Conservation (phyloP, 768 basidiomycete species). For the Exsudoporus frostii region DNA sequence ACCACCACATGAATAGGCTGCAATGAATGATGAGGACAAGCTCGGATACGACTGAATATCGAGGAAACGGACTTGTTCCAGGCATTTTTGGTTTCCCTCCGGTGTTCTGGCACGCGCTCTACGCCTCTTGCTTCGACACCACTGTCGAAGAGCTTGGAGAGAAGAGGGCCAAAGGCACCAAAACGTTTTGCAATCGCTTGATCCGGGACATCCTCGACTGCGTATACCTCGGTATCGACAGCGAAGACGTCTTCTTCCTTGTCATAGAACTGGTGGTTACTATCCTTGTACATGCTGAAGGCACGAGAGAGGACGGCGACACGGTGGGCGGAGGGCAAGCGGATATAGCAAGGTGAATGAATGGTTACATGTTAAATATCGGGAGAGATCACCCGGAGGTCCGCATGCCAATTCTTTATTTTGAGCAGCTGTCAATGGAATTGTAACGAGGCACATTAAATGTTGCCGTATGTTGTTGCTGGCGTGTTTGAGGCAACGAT, state of each 20-base stretch:
- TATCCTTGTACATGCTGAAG: conserved; percentile 4
- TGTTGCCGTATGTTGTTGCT: too few relatives aligned
- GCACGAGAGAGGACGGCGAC: not conserved
- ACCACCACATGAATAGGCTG: conserved; percentile 47
- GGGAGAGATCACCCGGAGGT: not conserved
- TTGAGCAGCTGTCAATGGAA: too few relatives aligned
- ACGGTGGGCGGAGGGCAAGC: not conserved
- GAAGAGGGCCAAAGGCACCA: too few relatives aligned
- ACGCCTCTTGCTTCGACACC: conserved; percentile 57
- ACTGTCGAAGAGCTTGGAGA: conserved; percentile 39
- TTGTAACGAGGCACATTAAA: too few relatives aligned
- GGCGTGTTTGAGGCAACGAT: too few relatives aligned
- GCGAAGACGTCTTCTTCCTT: conserved; percentile 14
- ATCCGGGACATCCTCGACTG: conserved; percentile 21
- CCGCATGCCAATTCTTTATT: not conserved
- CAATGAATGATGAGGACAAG: not conserved
- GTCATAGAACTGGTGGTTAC: conserved; percentile 6
- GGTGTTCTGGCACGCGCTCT: conserved; percentile 50
- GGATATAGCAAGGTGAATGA: too few relatives aligned
- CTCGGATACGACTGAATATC: not conserved
- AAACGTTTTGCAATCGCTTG: too few relatives aligned
- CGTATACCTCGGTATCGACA: not conserved
- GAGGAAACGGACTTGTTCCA: conserved; percentile 14
- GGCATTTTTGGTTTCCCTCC: conserved; percentile 41
- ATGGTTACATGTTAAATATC: not conserved